phyloP scores from a whole-genome alignment of 768 basidiomycete species.

The Antrodiella citrinella region DNA sequence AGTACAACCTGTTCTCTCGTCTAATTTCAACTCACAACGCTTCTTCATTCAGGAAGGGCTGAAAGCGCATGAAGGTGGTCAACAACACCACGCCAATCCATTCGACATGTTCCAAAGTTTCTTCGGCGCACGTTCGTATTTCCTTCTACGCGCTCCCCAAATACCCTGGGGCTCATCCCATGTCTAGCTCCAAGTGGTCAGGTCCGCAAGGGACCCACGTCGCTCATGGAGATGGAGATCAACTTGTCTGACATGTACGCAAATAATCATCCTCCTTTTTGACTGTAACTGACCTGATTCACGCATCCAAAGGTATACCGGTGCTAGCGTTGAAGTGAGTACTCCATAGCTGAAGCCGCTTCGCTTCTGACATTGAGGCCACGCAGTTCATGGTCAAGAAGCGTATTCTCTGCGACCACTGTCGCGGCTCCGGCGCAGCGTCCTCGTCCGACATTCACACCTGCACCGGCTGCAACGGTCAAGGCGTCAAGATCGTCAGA shows the following conservation, averaged over 20 bases:
- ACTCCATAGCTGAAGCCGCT: no score
- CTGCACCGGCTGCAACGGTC: constrained; percentile 79
- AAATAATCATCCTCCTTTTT: no score
- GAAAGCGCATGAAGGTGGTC: constrained; percentile 86
- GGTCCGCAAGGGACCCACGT: constrained; percentile 66
- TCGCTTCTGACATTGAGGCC: no score
- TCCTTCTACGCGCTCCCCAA: background rate
- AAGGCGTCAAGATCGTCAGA: constrained; percentile 76
- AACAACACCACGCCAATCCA: constrained; percentile 67
- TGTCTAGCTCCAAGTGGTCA: constrained; percentile 39
- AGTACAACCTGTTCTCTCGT: constrained; percentile 4
- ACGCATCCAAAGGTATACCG: constrained; percentile 63
- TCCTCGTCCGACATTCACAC: constrained; percentile 81
- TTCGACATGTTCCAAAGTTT: constrained; percentile 93
- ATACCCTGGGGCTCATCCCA: background rate
- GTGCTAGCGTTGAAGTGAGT: constrained; percentile 74
- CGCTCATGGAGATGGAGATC: constrained; percentile 78
- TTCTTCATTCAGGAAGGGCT: constrained; percentile 64
- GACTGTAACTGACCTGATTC: no score
- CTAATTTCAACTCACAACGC: background rate
- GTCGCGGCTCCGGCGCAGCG: constrained; percentile 91
- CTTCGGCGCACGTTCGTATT: constrained; percentile 51
- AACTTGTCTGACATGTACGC: constrained; percentile 76
- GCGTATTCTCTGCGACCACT: constrained; percentile 91
- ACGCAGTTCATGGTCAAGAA: constrained; percentile 94